phyloP scores from a whole-genome alignment of 805 yeast species.

The Cyberlindnera nakhonratchasimensis region DNA sequence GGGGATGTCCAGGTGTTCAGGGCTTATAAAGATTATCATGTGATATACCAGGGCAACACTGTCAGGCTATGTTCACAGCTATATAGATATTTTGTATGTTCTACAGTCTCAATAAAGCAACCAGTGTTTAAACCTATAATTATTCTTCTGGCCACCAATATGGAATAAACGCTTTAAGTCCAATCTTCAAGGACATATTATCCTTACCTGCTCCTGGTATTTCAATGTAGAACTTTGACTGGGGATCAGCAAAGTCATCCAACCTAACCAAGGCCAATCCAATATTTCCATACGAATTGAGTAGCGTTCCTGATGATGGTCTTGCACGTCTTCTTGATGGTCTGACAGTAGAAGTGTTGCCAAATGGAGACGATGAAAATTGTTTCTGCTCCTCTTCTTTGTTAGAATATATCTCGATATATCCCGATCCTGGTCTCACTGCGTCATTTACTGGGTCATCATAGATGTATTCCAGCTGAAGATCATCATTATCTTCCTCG shows the following conservation, averaged over 20 bases:
- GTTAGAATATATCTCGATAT: conserved; percentile 23
- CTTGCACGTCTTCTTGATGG: conserved; percentile 28
- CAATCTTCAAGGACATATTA: conserved; percentile 30
- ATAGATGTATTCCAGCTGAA: conserved; percentile 17
- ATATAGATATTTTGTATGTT: no score
- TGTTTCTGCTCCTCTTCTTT: conserved; percentile 19
- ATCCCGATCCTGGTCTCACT: conserved; percentile 12
- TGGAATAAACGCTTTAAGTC: conserved; percentile 54
- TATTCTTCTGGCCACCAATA: conserved; percentile 66
- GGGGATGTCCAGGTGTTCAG: conserved; percentile 2
- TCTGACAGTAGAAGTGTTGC: conserved; percentile 6
- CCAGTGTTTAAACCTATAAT: no score
- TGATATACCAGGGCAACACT: conserved; percentile 3
- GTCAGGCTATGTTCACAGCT: no score
- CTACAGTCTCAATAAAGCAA: no score
- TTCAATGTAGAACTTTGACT: conserved; percentile 31
- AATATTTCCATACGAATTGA: conserved; percentile 51
- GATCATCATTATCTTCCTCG: conserved; percentile 20
- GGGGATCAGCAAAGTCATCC: conserved; percentile 40
- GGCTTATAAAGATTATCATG: background rate
- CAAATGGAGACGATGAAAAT: conserved; percentile 40
- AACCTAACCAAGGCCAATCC: conserved; percentile 64
- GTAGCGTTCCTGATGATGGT: conserved; percentile 54
- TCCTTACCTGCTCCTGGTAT: conserved; percentile 25
- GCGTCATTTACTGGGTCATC: conserved; percentile 10